Evolutionary conservation across 192 early-diverging fungal species (phyloP), one percentile per base, ranked within the genome.

Genomic region (Dissophora ornata): DNA sequence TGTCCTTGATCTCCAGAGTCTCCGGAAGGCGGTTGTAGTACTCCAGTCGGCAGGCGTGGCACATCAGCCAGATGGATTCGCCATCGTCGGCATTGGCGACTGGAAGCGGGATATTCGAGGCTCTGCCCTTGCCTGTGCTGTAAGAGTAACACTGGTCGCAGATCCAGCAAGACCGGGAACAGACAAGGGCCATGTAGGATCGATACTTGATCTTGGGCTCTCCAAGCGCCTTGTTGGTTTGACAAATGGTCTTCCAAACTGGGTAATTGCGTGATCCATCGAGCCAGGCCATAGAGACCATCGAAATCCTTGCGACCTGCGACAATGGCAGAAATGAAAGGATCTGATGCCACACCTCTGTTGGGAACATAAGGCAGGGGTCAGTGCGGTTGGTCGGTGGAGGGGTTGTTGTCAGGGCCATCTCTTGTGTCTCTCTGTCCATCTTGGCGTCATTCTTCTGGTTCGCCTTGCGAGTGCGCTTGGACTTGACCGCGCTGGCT

Each of bases 301-400:
- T 7, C n/a, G 67, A 60, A 2, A 51, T 54, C 2, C 42, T 59
- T 21, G 51, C 57, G 2, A 61, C 51, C 8, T 46, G 57, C 0
- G 67, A 69, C 18, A 69, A 25, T 16, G 69, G 53, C 6, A 71
- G 19, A 5, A 38, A 19, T 0, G 22, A 29, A 11, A 71, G 51
- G 8, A 71, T 53, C 26, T 49, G 30, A 6, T 62, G 53, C 69
- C 69, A 71, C 3, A 71, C 9, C 18, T 71, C 69, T 30, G 53
- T 62, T 5, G 69, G 69, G n/a, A 71, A 29, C 3, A 57, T 9
- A 4, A 18, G 12, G 22, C 53, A 71, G 4, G 69, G 69, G 28
- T 71, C 69, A 16, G 69, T 21, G 7, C 32, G 44, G 45, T 56
- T 67, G 9, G 19, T 30, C 6, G n/a, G 45, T n/a, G 44, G 18